Evolutionary conservation across 257 asterid species (phyloP), one percentile per base, ranked within the genome.

Genomic region (Thymus mandschuricus): DNA sequence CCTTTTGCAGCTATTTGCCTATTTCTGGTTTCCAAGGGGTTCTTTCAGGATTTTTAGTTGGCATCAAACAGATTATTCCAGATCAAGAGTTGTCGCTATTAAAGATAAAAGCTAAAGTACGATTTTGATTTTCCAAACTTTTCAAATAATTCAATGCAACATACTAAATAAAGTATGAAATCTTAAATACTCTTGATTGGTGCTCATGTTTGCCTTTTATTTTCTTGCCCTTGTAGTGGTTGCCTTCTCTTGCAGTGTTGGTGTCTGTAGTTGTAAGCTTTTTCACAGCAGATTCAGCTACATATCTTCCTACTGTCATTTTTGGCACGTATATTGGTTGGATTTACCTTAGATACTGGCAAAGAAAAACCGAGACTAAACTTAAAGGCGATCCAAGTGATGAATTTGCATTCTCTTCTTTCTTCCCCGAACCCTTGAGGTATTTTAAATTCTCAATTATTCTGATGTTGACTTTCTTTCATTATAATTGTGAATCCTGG

Each of bases 301-400:
- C 96, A 40, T 82, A 86, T 83, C 97, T 92, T 76, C 97, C 98
- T 41, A 86, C 91, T 66, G 5, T 90, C 58, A 70, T 92, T 66
- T 88, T 85, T 64, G 98, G 98, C 61, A 83, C 98, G 76, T 92
- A 88, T 66, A 81, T 87, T 34, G 90, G 98, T 61, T 92, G 98
- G 98, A 85, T 92, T 76, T 88, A 92, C 82, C 95, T 92, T 67
- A 84, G 98, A 81, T 92, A 88, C 79, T 92, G 97, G 97, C 97
- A 90, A 70, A 81, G 74, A 64, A 92, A 86, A 62, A 71, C 92
- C 28, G 98, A 92, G 81, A 84, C 92, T 8, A 88, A 85, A 73
- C 81, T 84, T 15, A 86, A 85, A 82, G 98, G 98, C 68, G 98
- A 92, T 78, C 96, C 97, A 57, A 92, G 98, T 81, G 98, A 90